phyloP scores from a whole-genome alignment of 192 early-diverging fungal species.

The Borealophlyctis nickersoniae region DNA sequence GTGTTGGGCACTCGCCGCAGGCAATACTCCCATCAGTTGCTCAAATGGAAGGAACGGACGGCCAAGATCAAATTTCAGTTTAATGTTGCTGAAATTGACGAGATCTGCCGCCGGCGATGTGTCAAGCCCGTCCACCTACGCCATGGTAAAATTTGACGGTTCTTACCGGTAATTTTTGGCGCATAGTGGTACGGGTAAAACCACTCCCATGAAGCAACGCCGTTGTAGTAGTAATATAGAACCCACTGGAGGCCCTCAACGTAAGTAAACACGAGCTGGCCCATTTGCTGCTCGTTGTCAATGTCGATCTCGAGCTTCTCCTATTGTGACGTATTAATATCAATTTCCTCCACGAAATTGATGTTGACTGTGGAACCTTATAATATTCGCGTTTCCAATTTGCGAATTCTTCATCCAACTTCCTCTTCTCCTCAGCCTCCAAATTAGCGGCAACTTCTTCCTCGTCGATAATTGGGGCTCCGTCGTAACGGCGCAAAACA shows the following conservation, averaged over 20 bases:
- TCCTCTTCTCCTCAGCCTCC: conserved; percentile 35
- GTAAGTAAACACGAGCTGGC: conserved; percentile 54
- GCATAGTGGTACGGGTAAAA: conserved; percentile 98
- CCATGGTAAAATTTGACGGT: neutral
- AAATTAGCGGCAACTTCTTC: conserved; percentile 19
- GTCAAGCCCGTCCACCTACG: neutral
- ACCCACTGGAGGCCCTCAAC: conserved; percentile 97
- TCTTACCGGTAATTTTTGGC: conserved; percentile 52
- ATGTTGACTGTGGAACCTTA: conserved; percentile 20
- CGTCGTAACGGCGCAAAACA: conserved; percentile 47
- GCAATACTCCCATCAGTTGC: conserved; percentile 96
- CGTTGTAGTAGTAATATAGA: conserved; percentile 90
- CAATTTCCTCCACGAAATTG: neutral
- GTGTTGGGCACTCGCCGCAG: conserved; percentile 68
- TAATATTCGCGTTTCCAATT: conserved; percentile 56
- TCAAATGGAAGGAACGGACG: conserved; percentile 87
- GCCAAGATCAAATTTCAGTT: conserved; percentile 78
- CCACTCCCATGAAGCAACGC: conserved; percentile 95
- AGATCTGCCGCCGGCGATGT: conserved; percentile 64
- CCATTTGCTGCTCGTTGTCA: conserved; percentile 38
- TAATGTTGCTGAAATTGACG: conserved; percentile 65
- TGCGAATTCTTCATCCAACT: conserved; percentile 46
- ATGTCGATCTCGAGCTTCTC: conserved; percentile 42
- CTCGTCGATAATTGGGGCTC: conserved; percentile 65
- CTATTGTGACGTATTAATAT: conserved; percentile 47